A percentile compares a stretch with the other conserved stretches of the same genome.
Evolutionary conservation across 83 land plant species (phyloP).

Genomic region (Diphasiastrum complanatum): DNA sequence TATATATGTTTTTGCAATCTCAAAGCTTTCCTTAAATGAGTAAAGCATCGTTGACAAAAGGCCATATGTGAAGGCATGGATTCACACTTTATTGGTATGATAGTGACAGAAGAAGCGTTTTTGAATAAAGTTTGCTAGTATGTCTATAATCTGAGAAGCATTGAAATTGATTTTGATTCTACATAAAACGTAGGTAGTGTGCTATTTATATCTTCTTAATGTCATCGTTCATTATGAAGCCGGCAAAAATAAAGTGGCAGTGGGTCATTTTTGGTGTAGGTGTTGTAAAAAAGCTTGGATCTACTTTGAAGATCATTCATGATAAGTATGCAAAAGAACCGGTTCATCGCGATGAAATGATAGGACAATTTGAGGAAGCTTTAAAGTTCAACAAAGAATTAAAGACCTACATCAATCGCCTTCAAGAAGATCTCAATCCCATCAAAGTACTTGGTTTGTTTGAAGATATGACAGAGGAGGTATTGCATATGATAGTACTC

Average conservation of each 20-base stretch:
- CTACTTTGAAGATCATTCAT: conserved; percentile 48
- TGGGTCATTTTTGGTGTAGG: conserved; percentile 30
- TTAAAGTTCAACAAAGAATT: conserved; percentile 48
- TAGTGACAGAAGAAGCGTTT: too few relatives aligned
- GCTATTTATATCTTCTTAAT: too few relatives aligned
- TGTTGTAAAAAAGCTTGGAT: conserved; percentile 51
- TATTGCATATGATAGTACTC: conserved; percentile 22
- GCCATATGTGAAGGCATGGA: too few relatives aligned
- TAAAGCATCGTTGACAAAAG: too few relatives aligned
- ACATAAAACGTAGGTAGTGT: too few relatives aligned
- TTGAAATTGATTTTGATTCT: too few relatives aligned
- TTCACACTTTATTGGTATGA: too few relatives aligned
- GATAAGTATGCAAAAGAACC: conserved; percentile 53
- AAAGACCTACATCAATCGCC: conserved; percentile 33
- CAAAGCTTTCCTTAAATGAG: too few relatives aligned
- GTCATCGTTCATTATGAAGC: too few relatives aligned
- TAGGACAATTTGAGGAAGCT: conserved; percentile 44
- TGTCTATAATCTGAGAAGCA: too few relatives aligned
- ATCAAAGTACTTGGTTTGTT: conserved; percentile 59
- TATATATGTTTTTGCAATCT: too few relatives aligned
- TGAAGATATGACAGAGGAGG: conserved; percentile 66
- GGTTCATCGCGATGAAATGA: conserved; percentile 43
- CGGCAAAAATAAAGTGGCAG: background rate
- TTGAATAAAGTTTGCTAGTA: too few relatives aligned
- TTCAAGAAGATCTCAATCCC: conserved; percentile 54